Conservation (phyloP, 208 protist genomes). For the Leptomonas pyrrhocoris region DNA sequence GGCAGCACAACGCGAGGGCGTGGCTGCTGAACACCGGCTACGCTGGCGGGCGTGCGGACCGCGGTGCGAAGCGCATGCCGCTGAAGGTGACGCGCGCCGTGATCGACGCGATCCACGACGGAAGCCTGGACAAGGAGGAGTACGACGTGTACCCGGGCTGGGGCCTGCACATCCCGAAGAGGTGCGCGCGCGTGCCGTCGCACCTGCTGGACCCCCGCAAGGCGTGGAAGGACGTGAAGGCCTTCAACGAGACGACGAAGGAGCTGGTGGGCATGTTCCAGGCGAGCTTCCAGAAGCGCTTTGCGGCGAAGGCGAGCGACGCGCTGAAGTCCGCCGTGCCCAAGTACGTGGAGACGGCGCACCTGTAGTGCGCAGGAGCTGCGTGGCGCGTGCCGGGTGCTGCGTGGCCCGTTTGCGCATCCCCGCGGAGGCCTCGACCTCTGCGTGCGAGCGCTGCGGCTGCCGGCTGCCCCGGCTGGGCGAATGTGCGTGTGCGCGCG, state of each 20-base stretch:
- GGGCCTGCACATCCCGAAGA: conserved; percentile 89
- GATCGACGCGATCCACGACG: conserved; percentile 96
- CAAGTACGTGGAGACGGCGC: conserved; percentile 46
- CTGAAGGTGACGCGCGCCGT: conserved; percentile 94
- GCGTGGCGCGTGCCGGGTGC: not conserved
- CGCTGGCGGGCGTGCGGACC: conserved; percentile 83
- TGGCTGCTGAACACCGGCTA: conserved; percentile 98
- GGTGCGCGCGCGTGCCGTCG: conserved; percentile 72
- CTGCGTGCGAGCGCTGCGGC: too few species aligned
- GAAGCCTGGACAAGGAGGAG: conserved; percentile 77
- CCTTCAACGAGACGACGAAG: conserved; percentile 79
- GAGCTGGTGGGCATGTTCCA: conserved; percentile 92
- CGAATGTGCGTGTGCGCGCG: too few species aligned
- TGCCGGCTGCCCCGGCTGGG: too few species aligned
- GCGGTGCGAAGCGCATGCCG: conserved; percentile 89
- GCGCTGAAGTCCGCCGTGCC: conserved; percentile 84
- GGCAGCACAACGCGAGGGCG: conserved; percentile 74
- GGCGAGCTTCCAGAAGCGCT: conserved; percentile 90
- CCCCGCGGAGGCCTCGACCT: too few species aligned
- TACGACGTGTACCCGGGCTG: conserved; percentile 86
- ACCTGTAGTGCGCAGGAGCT: conserved; percentile 33
- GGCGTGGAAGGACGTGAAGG: conserved; percentile 87
- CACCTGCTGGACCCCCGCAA: conserved; percentile 91
- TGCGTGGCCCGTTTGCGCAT: too few species aligned
- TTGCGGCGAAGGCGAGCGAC: conserved; percentile 52